phyloP scores from a whole-genome alignment of 768 basidiomycete genomes.

The Xerocomus spinulosus region DNA sequence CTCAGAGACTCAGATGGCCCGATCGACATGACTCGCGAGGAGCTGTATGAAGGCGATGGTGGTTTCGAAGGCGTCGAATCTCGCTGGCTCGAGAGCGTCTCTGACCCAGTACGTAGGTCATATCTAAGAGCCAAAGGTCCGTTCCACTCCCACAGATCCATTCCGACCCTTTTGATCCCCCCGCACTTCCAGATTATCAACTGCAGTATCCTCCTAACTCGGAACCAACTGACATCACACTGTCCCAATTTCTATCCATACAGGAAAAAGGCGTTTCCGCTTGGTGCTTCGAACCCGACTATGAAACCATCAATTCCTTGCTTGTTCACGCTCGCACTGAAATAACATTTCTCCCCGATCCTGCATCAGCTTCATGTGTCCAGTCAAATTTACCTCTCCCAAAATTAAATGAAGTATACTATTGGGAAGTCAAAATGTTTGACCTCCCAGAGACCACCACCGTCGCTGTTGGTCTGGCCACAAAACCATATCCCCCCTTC shows the following conservation, averaged over 20 bases:
- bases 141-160: slow-evolving; percentile 18
- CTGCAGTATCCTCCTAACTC: slow-evolving; percentile 91
- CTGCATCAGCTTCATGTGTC: slow-evolving; percentile 89
- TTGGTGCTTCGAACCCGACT: slow-evolving; percentile 99
- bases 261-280: slow-evolving; percentile 99
- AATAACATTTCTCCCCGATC: slow-evolving; percentile 96
- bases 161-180: slow-evolving; percentile 5
- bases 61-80: slow-evolving; percentile 90
- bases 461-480: slow-evolving; percentile 91
- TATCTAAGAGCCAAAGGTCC: slow-evolving; percentile 88
- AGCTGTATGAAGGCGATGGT: slow-evolving; percentile 86
- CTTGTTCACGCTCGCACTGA: slow-evolving; percentile 95
- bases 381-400: slow-evolving; percentile 96
- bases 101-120: slow-evolving; percentile 58
- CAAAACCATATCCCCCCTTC: slow-evolving; percentile 96
- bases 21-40: slow-evolving; percentile 87
- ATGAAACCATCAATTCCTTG: slow-evolving; percentile 88
- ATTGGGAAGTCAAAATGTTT: slow-evolving; percentile 99
- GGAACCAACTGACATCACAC: slow-evolving; percentile 94
- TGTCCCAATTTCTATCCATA: slow-evolving; percentile 97
- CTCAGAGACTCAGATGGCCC: slow-evolving; percentile 88
- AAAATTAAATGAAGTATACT: slow-evolving; percentile 98
- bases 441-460: slow-evolving; percentile 86
- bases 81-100: slow-evolving; percentile 85
- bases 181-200: slow-evolving; percentile 58